phyloP scores from a whole-genome alignment of 257 asterid genomes.

The Lantana camara region DNA sequence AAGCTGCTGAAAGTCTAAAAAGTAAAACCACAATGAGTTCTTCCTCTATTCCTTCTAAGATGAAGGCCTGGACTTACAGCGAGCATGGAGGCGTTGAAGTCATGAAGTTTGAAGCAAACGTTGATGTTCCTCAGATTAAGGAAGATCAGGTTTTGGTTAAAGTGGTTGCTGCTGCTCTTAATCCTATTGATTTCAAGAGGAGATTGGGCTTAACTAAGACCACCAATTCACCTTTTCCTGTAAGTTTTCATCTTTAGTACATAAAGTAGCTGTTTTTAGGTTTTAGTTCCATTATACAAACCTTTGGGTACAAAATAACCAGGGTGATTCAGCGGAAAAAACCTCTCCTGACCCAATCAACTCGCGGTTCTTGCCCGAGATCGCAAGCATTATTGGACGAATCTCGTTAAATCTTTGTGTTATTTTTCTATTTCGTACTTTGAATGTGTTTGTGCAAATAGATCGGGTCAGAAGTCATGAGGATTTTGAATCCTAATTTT shows the following conservation, averaged over 20 bases:
- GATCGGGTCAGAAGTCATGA: too few species aligned
- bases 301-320: too few species aligned
- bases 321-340: too few species aligned
- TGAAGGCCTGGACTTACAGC: constrained; percentile 84
- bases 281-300: too few species aligned
- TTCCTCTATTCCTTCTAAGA: constrained; percentile 55
- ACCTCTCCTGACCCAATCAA: too few species aligned
- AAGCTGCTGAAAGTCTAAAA: constrained; percentile 57
- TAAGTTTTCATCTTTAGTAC: constrained; percentile 24
- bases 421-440: too few species aligned
- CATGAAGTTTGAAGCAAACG: constrained; percentile 58
- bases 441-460: too few species aligned
- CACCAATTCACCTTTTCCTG: constrained; percentile 93
- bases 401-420: too few species aligned
- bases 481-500: too few species aligned
- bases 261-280: too few species aligned
- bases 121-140: constrained; percentile 60
- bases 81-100: constrained; percentile 82
- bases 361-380: too few species aligned
- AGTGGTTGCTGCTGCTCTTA: constrained; percentile 89
- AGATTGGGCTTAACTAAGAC: constrained; percentile 78
- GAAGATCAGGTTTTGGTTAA: constrained; percentile 83
- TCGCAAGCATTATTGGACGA: too few species aligned
- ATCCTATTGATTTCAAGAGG: constrained; percentile 87
- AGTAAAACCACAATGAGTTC: constrained; percentile 42